phyloP scores from a whole-genome alignment of 352 stramenopile species.

The Phytophthora gonapodyides region DNA sequence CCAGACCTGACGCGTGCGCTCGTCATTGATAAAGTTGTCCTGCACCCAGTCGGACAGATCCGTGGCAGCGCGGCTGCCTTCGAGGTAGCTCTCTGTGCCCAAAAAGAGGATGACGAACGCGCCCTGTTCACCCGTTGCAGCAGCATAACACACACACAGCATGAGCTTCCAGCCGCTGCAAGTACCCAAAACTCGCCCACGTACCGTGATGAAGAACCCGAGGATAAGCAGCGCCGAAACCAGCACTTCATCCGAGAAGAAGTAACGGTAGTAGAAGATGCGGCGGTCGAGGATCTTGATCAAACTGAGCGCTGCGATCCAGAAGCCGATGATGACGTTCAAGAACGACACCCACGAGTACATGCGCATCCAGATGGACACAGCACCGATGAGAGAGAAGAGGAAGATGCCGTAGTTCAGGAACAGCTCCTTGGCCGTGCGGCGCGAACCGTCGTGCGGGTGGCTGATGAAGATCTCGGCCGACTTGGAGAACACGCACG shows the following conservation, averaged over 20 bases:
- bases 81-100: slow-evolving; percentile 85
- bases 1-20: slow-evolving; percentile 80
- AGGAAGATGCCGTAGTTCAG: slow-evolving; percentile 90
- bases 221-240: slow-evolving; percentile 81
- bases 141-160: slow-evolving; percentile 4
- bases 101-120: slow-evolving; percentile 85
- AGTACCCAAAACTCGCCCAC: neutral
- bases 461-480: slow-evolving; percentile 78
- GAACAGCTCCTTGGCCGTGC: slow-evolving; percentile 82
- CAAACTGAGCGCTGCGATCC: slow-evolving; percentile 62
- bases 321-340: slow-evolving; percentile 70
- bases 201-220: slow-evolving; percentile 83
- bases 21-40: slow-evolving; percentile 89
- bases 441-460: slow-evolving; percentile 59
- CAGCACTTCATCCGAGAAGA: slow-evolving; percentile 88
- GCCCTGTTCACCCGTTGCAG: slow-evolving; percentile 38
- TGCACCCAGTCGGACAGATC: slow-evolving; percentile 84
- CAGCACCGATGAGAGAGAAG: slow-evolving; percentile 79
- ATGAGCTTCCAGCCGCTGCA: neutral
- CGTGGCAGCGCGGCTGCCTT: slow-evolving; percentile 77
- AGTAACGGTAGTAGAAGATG: slow-evolving; percentile 90
- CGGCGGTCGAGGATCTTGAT: slow-evolving; percentile 85
- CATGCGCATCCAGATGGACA: slow-evolving; percentile 89
- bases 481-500: slow-evolving; percentile 80
- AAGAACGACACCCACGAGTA: slow-evolving; percentile 84